Evolutionary conservation across 208 protist genomes (phyloP).

Genomic region (Giardia duodenalis): DNA sequence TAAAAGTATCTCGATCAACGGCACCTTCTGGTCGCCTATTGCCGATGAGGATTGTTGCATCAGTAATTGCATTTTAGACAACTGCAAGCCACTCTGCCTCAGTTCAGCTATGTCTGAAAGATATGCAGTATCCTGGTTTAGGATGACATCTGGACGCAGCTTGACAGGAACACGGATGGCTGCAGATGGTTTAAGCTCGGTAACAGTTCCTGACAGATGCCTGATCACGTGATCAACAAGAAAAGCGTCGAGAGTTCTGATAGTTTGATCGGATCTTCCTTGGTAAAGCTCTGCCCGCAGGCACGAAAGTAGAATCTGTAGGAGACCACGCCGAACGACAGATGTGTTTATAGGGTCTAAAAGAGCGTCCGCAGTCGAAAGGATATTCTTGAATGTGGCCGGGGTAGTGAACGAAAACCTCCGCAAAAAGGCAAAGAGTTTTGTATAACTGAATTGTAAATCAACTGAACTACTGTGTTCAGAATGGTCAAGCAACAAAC

Average conservation of each 20-base stretch:
- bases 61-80: no score
- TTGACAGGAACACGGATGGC: not conserved
- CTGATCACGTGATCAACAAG: not conserved
- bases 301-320: not conserved
- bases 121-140: not conserved
- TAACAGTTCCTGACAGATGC: not conserved
- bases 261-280: not conserved
- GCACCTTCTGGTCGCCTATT: not conserved
- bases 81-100: not conserved
- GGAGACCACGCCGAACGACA: not conserved
- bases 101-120: not conserved
- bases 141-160: not conserved
- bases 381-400: not conserved
- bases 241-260: not conserved
- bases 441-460: not conserved
- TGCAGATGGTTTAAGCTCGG: not conserved
- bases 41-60: no score
- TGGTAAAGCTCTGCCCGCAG: not conserved
- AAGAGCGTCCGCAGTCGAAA: not conserved
- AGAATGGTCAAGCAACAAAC: not conserved
- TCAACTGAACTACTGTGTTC: not conserved
- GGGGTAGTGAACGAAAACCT: not conserved
- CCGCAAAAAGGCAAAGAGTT: not conserved
- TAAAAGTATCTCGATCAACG: not conserved
- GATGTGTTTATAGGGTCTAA: not conserved